Conservation (phyloP, 129 eudicot genomes). For the Pseudognaphalium luteoalbum region DNA sequence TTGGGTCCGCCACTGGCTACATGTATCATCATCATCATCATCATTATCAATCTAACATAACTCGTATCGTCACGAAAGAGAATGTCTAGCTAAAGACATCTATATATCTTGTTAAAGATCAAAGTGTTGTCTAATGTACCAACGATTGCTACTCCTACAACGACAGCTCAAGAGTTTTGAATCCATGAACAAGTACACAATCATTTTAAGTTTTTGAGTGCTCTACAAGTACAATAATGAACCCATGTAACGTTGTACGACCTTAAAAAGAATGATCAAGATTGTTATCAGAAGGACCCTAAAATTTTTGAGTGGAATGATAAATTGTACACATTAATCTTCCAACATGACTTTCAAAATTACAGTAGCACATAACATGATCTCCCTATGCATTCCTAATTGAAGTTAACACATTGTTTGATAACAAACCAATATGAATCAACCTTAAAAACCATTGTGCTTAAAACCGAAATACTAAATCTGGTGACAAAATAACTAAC, state of each 20-base stretch:
- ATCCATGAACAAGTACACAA: neutral
- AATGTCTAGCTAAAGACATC: neutral
- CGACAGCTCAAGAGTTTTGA: neutral
- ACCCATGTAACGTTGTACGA: neutral
- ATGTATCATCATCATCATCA: too few relatives aligned
- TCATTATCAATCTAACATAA: conserved; percentile 22
- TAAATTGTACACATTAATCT: too few relatives aligned
- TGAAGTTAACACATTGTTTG: too few relatives aligned
- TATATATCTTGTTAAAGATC: neutral
- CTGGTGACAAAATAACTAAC: too few relatives aligned
- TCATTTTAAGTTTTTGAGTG: neutral
- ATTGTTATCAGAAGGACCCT: neutral
- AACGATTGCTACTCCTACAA: neutral
- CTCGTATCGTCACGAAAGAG: conserved; percentile 3
- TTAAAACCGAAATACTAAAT: too few relatives aligned
- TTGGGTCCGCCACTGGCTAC: too few relatives aligned
- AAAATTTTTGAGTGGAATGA: neutral
- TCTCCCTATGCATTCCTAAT: too few relatives aligned
- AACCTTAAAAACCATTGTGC: too few relatives aligned
- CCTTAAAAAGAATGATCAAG: neutral
- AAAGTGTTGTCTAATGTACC: neutral
- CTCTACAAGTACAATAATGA: neutral
- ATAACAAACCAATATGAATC: too few relatives aligned
- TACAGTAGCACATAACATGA: too few relatives aligned
- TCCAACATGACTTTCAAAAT: too few relatives aligned